Percentiles rank a stretch among this genome's conserved stretches.
Conservation (phyloP, 805 yeast genomes). For the Starmerella kuoi region DNA sequence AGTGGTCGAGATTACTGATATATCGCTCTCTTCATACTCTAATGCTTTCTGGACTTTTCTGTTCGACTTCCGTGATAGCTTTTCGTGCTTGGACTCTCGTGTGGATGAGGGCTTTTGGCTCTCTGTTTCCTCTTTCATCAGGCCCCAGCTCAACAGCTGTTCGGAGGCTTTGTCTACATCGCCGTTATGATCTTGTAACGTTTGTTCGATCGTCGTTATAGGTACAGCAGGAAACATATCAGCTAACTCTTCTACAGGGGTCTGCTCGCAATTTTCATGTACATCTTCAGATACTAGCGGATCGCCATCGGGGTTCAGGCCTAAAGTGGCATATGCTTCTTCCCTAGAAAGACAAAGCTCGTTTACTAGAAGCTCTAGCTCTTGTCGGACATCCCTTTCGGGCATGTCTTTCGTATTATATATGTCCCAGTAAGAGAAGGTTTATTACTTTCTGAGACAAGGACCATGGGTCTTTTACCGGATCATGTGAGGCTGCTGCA, state of each 20-base stretch:
- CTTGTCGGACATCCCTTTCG: slow-evolving; percentile 2
- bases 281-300: background rate
- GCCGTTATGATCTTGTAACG: background rate
- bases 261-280: background rate
- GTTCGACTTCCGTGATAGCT: slow-evolving; percentile 2
- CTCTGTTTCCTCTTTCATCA: slow-evolving; percentile 1
- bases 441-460: too few species aligned
- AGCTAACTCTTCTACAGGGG: background rate
- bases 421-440: too few species aligned
- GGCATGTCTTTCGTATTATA: background rate
- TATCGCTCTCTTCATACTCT: slow-evolving; percentile 5
- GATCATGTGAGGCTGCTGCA: too few species aligned
- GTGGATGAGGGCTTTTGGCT: background rate
- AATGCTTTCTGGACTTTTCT: background rate
- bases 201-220: background rate
- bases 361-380: slow-evolving; percentile 1
- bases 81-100: slow-evolving; percentile 1
- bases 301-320: slow-evolving; percentile 3
- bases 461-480: too few species aligned
- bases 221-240: slow-evolving; percentile 17
- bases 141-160: slow-evolving; percentile 10
- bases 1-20: slow-evolving; percentile 1
- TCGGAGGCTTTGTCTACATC: slow-evolving; percentile 11
- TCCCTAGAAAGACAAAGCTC: slow-evolving; percentile 2
- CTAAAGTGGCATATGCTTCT: slow-evolving; percentile 8